These are phyloP conservation scores for Penicillium simplicissimum DNA, from an alignment of 495 filamentous ascomycete species.

Conservation along the genomic window DNA sequence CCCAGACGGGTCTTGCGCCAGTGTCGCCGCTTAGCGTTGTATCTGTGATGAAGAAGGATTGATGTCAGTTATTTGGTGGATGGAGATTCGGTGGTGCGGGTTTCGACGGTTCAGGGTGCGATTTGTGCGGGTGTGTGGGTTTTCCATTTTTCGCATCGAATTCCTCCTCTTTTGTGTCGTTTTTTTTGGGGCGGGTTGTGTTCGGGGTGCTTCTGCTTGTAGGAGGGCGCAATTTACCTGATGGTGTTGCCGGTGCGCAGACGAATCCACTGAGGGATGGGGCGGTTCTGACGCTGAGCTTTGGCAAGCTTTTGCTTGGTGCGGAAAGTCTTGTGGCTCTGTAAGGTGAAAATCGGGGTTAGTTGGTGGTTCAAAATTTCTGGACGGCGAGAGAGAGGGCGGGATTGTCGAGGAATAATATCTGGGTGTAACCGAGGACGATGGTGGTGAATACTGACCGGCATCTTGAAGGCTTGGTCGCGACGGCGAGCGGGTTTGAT, in stretches of 20 bases:
- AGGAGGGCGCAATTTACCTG: conserved; percentile 63
- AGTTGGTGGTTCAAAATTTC: conserved; percentile 19
- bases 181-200: not conserved
- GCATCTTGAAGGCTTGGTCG: conserved; percentile 73
- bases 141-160: not conserved
- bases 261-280: conserved; percentile 99
- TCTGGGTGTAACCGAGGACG: conserved; percentile 17
- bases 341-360: conserved; percentile 25
- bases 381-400: conserved; percentile 1
- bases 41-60: conserved; percentile 58
- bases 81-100: conserved; percentile 7
- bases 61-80: conserved; percentile 3
- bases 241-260: conserved; percentile 98
- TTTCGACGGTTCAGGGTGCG: conserved; percentile 3
- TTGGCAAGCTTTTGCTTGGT: conserved; percentile 99
- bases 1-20: conserved; percentile 99
- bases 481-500: conserved; percentile 48
- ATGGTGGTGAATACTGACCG: conserved; percentile 55
- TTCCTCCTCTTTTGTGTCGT: not conserved
- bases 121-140: not conserved
- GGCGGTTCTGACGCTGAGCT: conserved; percentile 99
- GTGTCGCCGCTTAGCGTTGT: conserved; percentile 99
- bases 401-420: not conserved
- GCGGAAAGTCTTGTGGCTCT: conserved; percentile 99
- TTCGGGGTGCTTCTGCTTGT: not conserved